Base-by-base conservation (phyloP, 2,329 filamentous ascomycete genomes). In the Pseudogymnoascus sp. region DNA sequence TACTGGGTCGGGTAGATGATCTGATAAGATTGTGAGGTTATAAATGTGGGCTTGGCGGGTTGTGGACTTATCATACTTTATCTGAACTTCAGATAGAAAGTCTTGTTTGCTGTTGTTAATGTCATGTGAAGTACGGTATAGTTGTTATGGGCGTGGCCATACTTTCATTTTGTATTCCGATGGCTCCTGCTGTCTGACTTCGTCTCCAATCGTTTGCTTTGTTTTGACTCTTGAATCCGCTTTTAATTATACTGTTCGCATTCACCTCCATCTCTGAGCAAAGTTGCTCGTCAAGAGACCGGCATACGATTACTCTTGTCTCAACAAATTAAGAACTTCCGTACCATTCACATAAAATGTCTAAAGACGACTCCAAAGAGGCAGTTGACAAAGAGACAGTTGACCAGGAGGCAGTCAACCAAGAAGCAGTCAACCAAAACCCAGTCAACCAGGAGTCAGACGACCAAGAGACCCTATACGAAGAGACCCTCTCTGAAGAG, bases 1-100 rank as follows among this genome's bases (percentile, higher is more conserved):
- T 54, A 31, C 23, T 16, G 14, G 3, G 4, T 54, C 14, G 23
- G 14, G 23, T 61, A 61, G 57, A 61, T 61, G 57, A 61, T 61
- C 57, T 61, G 57, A 61, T 61, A 61, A 61, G 57, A 61, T 61
- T n/a, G 14, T 16, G 14, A 31, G 4, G 43, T 37, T 28, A 54
- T 54, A 31, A 28, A 54, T 54, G 45, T 54, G 45, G 45, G 45
- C 45, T 54, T 54, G 45, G 23, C 45, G 45, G 45, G 6, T 54
- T 54, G 14, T 54, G 23, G 45, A 54, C 31, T 31, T 54, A 54
- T 54, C 45, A 28, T 54, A 54, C 45, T 54, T 6, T 31, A 54
- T 54, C 45, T 16, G n/a, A 16, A 54, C 23, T 54, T 31, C 23
- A 54, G 6, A 31, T 54, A 16, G 16, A 5, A 14, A 16, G 45